A percentile compares a stretch with the other conserved stretches of the same genome.
Evolutionary conservation across 2,329 filamentous ascomycete species (phyloP).

Genomic region (Rhynchosporium agropyri): DNA sequence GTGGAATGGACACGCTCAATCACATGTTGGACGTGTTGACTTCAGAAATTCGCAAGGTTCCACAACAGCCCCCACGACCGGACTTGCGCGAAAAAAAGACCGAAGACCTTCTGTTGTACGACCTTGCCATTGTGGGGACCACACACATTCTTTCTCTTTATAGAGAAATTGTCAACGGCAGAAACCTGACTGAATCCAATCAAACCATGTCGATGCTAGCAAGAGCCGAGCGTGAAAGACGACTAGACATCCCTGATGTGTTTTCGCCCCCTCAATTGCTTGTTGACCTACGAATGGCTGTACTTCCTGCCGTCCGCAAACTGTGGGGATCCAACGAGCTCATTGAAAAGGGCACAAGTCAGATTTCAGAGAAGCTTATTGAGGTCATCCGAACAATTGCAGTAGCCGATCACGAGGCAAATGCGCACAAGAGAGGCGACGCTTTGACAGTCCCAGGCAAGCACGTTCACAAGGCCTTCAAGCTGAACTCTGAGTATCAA

Average conservation of each 20-base stretch:
- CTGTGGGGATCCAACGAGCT: slow-evolving; percentile 81
- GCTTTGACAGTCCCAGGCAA: slow-evolving; percentile 51
- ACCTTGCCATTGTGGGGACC: slow-evolving; percentile 61
- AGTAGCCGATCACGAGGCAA: slow-evolving; percentile 73
- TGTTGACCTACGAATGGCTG: slow-evolving; percentile 79
- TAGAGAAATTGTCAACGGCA: slow-evolving; percentile 72
- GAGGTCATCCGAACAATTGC: slow-evolving; percentile 81
- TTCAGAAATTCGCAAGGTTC: slow-evolving; percentile 53
- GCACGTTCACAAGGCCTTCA: slow-evolving; percentile 51
- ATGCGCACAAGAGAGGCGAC: slow-evolving; percentile 64
- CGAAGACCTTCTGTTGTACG: slow-evolving; percentile 26
- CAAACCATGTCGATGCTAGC: slow-evolving; percentile 59
- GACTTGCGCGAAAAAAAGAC: slow-evolving; percentile 44
- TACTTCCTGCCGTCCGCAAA: slow-evolving; percentile 73
- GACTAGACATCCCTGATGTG: slow-evolving; percentile 43
- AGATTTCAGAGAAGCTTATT: slow-evolving; percentile 77
- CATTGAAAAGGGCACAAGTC: slow-evolving; percentile 76
- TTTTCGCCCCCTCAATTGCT: slow-evolving; percentile 76
- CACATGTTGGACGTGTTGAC: slow-evolving; percentile 71
- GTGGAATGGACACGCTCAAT: slow-evolving; percentile 75
- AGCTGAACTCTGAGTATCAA: slow-evolving; percentile 52
- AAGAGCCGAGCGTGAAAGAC: slow-evolving; percentile 55
- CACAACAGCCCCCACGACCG: not conserved
- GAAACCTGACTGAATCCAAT: slow-evolving; percentile 76
- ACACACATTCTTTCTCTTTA: slow-evolving; percentile 88